phyloP scores from a whole-genome alignment of 495 filamentous ascomycete genomes.

The Lichina pygmaea region DNA sequence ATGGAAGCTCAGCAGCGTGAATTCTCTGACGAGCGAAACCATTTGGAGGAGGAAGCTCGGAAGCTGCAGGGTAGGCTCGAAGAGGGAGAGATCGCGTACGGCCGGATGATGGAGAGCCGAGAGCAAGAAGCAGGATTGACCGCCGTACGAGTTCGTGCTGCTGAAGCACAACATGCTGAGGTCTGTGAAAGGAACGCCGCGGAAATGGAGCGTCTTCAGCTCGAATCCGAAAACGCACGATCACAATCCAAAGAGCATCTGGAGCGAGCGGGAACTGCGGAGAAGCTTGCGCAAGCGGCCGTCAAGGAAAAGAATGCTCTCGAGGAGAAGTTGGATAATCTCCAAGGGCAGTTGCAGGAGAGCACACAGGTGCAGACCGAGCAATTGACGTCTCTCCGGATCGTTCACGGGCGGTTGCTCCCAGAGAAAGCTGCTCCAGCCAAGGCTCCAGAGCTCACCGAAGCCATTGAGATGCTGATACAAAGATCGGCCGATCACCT shows the following conservation, averaged over 20 bases:
- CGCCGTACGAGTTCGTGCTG: slow-evolving; percentile 37
- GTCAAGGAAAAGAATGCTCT: slow-evolving; percentile 19
- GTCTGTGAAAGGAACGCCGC: slow-evolving; percentile 27
- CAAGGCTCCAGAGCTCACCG: slow-evolving; percentile 29
- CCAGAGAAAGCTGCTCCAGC: slow-evolving; percentile 25
- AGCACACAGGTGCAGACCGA: slow-evolving; percentile 23
- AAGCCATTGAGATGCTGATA: slow-evolving; percentile 28
- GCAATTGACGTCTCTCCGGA: slow-evolving; percentile 25
- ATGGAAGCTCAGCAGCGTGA: slow-evolving; percentile 77
- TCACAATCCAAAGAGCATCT: slow-evolving; percentile 25
- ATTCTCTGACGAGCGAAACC: slow-evolving; percentile 59
- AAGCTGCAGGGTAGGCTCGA: slow-evolving; percentile 50
- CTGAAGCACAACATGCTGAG: slow-evolving; percentile 43
- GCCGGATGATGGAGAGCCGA: slow-evolving; percentile 53
- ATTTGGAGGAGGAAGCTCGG: slow-evolving; percentile 51
- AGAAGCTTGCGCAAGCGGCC: slow-evolving; percentile 22
- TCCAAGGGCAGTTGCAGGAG: slow-evolving; percentile 19
- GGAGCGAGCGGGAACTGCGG: slow-evolving; percentile 23
- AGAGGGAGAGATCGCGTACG: slow-evolving; percentile 72
- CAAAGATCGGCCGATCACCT: slow-evolving; percentile 10
- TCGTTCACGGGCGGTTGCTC: slow-evolving; percentile 33
- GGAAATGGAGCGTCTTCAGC: slow-evolving; percentile 26
- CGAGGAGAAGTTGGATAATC: slow-evolving; percentile 1
- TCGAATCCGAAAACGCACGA: no score
- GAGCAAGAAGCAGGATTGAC: slow-evolving; percentile 46